A percentile compares a stretch with the other conserved stretches of the same genome.
phyloP scores from a whole-genome alignment of 495 filamentous ascomycete species.

The Patellaria atrata region DNA sequence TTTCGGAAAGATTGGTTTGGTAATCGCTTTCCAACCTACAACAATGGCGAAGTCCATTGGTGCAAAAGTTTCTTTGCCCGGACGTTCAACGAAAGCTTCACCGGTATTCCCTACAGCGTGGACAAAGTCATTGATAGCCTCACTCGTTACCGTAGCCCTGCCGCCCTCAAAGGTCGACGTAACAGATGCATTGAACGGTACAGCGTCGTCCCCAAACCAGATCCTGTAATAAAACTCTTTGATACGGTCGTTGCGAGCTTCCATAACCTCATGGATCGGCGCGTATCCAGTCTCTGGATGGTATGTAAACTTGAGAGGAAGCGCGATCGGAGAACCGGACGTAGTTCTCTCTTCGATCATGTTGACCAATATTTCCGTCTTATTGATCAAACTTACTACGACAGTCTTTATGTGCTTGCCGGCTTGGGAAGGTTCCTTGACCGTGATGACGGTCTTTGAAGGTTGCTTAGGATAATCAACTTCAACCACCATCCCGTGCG shows the following conservation, averaged over 20 bases:
- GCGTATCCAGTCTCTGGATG: constrained; percentile 89
- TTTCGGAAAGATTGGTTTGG: constrained; percentile 92
- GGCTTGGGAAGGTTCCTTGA: constrained; percentile 51
- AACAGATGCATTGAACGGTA: constrained; percentile 71
- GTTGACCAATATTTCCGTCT: constrained; percentile 68
- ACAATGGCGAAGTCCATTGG: constrained; percentile 99
- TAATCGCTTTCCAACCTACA: constrained; percentile 97
- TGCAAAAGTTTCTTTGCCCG: constrained; percentile 85
- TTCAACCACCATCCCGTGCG: constrained; percentile 75
- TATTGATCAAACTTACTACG: constrained; percentile 58
- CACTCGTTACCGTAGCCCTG: constrained; percentile 64
- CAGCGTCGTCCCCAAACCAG: constrained; percentile 81
- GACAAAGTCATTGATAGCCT: constrained; percentile 94
- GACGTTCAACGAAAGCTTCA: constrained; percentile 94
- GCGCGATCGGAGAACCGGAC: constrained; percentile 56
- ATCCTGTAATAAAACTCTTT: constrained; percentile 95
- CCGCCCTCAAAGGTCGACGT: constrained; percentile 83
- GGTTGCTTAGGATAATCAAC: constrained; percentile 66
- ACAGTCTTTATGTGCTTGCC: constrained; percentile 68
- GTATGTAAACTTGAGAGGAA: constrained; percentile 79
- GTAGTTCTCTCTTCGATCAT: constrained; percentile 85
- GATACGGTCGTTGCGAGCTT: constrained; percentile 84
- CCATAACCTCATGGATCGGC: constrained; percentile 90
- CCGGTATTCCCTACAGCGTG: constrained; percentile 96
- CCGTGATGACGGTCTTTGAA: constrained; percentile 61